A percentile compares a stretch with the other conserved stretches of the same genome.
phyloP scores from a whole-genome alignment of 2,329 filamentous ascomycete species.

The Aureobasidium sp. region DNA sequence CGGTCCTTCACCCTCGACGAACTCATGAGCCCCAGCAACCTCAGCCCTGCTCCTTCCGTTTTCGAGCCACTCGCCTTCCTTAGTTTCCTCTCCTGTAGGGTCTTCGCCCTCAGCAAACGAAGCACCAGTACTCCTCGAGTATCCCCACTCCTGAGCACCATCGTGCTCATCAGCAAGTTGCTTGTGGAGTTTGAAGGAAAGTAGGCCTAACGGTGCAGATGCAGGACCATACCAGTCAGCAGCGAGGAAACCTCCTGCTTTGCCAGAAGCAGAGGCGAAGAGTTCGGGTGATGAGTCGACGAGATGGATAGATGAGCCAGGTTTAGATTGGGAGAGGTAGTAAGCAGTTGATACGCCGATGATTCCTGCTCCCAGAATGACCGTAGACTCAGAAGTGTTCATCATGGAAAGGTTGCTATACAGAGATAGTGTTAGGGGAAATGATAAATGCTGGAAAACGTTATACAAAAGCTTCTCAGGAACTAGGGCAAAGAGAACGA shows the following conservation, averaged over 20 bases:
- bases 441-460: neutral
- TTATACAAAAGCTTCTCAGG: too few species aligned
- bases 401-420: neutral
- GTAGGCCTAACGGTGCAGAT: slow-evolving; percentile 37
- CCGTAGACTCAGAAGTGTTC: slow-evolving; percentile 31
- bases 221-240: slow-evolving; percentile 44
- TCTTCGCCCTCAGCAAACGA: slow-evolving; percentile 28
- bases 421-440: neutral
- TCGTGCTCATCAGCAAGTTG: slow-evolving; percentile 52
- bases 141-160: slow-evolving; percentile 51
- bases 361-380: slow-evolving; percentile 63
- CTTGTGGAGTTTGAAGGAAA: slow-evolving; percentile 63
- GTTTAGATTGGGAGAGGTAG: slow-evolving; percentile 49
- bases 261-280: slow-evolving; percentile 66
- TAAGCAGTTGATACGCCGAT: slow-evolving; percentile 65
- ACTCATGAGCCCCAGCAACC: slow-evolving; percentile 33
- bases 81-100: slow-evolving; percentile 26
- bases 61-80: slow-evolving; percentile 56
- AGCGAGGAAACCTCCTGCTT: slow-evolving; percentile 65
- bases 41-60: slow-evolving; percentile 56
- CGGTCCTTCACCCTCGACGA: slow-evolving; percentile 34
- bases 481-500: neutral
- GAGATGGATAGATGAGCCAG: slow-evolving; percentile 45
- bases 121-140: slow-evolving; percentile 47
- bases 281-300: slow-evolving; percentile 51